phyloP scores from a whole-genome alignment of 352 stramenopile genomes.

The Peronospora belbahrii region DNA sequence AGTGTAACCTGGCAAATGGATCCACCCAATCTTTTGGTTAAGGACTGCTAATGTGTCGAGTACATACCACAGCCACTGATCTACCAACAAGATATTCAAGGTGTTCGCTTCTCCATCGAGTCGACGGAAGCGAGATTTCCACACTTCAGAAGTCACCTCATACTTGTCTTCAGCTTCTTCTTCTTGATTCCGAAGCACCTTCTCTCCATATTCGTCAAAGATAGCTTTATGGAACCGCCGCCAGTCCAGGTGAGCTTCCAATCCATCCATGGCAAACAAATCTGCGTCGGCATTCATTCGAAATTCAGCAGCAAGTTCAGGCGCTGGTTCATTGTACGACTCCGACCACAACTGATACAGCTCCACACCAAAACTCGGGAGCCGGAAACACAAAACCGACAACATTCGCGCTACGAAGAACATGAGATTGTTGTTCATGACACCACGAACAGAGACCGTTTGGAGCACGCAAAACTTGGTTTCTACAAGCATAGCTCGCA shows the following conservation, averaged over 20 bases:
- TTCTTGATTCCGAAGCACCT: constrained; percentile 78
- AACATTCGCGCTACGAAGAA: constrained; percentile 86
- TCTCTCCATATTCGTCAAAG: constrained; percentile 82
- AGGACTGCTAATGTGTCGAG: constrained; percentile 83
- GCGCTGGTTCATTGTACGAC: constrained; percentile 72
- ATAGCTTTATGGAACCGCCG: constrained; percentile 85
- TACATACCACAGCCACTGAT: constrained; percentile 88
- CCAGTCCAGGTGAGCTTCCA: constrained; percentile 84
- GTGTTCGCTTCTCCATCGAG: constrained; percentile 80
- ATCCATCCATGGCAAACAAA: constrained; percentile 83
- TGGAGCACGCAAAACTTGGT: constrained; percentile 86
- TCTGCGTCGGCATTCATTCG: constrained; percentile 75
- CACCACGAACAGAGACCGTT: constrained; percentile 77
- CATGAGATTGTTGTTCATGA: constrained; percentile 91
- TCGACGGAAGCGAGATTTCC: constrained; percentile 75
- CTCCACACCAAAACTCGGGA: constrained; percentile 83
- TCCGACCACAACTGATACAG: constrained; percentile 84
- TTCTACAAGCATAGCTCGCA: constrained; percentile 84
- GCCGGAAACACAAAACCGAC: constrained; percentile 78
- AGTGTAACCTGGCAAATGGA: constrained; percentile 76
- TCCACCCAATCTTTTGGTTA: constrained; percentile 86
- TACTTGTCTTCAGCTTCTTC: constrained; percentile 88
- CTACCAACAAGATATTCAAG: constrained; percentile 80
- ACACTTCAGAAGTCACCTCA: constrained; percentile 76
- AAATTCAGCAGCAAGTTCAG: constrained; percentile 72